Base-by-base conservation (phyloP, 805 yeast species). In the Hyphopichia homilentoma region DNA sequence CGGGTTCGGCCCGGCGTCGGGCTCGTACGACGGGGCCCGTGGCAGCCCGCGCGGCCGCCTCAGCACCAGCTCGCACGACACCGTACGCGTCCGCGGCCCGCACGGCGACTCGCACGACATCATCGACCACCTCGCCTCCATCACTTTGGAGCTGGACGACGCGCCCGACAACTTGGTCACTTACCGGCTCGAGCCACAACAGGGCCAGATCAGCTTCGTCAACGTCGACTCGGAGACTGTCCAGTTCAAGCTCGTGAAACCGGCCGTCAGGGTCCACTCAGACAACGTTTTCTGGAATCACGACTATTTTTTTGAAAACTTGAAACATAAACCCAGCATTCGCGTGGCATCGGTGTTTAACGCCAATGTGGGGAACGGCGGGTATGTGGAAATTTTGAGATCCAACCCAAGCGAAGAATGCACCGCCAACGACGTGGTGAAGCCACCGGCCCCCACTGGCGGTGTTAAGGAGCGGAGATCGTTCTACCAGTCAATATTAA, bases 351-450 rank as follows among this genome's bases (percentile, higher is more conserved):
- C 33, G 5, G 32, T 40, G 8, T 40, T 24, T 25, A 27, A 31
- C 21, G 40, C 38, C 8, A 34, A 42, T 7, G 36, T 48, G 14
- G 54, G 54, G 3, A 44, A 47, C 16, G 44, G 54, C 11, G 48
- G 54, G 4, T 43, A 33, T 21, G 36, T 48, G 7, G 44, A 42
- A 11, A 19, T 33, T 29, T 24, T 36, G 12, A 25, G 13, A 12
- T 25, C 25, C 13, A 22, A 24, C 24, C 19, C 30, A 19, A 16
- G n/a, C n/a, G 18, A 16, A 16, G 29, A 26, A 18, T 16, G 11
- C n/a, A 16, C 16, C 4, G 9, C n/a, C 9, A 16, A n/a, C 11
- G 11, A 26, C 17, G 26, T 14, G 26, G 26, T 14, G 8, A 24
- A 14, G 9, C 15, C 26, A 5, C 26, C 15, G 7, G 26, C 13